These are phyloP conservation scores for Lentinus tigrinus DNA, from an alignment of 768 basidiomycete species.

Conservation along the genomic window DNA sequence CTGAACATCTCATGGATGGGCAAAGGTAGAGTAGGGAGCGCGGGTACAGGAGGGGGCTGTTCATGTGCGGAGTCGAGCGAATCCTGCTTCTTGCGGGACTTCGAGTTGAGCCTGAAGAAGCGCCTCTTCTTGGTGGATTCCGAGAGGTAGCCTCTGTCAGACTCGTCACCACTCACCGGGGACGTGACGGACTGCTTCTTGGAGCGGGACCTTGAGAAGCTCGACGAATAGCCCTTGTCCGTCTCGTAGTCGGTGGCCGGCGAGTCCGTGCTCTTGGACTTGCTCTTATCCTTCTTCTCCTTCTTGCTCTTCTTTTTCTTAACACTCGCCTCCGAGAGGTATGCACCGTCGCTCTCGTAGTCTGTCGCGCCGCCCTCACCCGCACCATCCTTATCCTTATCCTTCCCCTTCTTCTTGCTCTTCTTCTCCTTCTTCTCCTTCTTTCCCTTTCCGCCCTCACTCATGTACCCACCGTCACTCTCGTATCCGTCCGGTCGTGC, in stretches of 20 bases:
- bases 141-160: conserved; percentile 31
- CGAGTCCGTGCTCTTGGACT: conserved; percentile 17
- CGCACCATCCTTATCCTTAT: conserved; percentile 20
- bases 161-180: conserved; percentile 25
- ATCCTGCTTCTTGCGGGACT: conserved; percentile 20
- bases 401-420: conserved; percentile 20
- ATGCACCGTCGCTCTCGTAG: conserved; percentile 34
- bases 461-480: conserved; percentile 51
- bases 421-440: conserved; percentile 27
- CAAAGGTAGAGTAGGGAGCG: conserved; percentile 11
- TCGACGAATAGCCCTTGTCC: conserved; percentile 30
- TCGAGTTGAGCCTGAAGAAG: conserved; percentile 26
- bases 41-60: conserved; percentile 18
- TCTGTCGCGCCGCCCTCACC: conserved; percentile 26
- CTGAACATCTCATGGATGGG: conserved; percentile 21
- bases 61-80: conserved; percentile 8
- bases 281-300: conserved; percentile 27
- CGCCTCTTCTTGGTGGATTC: conserved; percentile 31
- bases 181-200: conserved; percentile 16
- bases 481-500: conserved; percentile 46
- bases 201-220: conserved; percentile 15
- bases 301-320: conserved; percentile 26
- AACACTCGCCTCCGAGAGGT: conserved; percentile 27
- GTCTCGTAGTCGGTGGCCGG: conserved; percentile 30
- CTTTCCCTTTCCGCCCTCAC: conserved; percentile 37